Conservation (phyloP, 805 yeast species). For the Saturnispora zaruensis region DNA sequence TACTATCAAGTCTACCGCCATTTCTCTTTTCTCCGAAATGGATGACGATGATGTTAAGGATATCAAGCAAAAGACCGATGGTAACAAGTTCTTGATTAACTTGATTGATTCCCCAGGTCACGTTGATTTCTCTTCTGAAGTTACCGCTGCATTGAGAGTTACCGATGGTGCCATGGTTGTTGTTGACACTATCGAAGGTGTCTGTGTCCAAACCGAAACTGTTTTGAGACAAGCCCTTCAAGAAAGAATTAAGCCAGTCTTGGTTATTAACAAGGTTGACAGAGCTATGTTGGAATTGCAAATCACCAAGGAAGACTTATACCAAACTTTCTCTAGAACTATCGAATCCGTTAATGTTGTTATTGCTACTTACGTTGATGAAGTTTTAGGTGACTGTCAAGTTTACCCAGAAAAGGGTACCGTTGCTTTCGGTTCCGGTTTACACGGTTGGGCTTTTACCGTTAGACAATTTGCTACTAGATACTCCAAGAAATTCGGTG, state of each 20-base stretch:
- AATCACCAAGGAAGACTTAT: slow-evolving; percentile 97
- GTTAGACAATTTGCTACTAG: slow-evolving; percentile 97
- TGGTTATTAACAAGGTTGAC: slow-evolving; percentile 97
- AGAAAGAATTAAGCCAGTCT: slow-evolving; percentile 99
- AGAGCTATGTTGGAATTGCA: slow-evolving; percentile 98
- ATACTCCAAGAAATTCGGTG: slow-evolving; percentile 99
- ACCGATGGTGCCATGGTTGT: slow-evolving; percentile 99
- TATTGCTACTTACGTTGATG: slow-evolving; percentile 90
- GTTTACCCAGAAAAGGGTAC: slow-evolving; percentile 99
- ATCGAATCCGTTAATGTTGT: slow-evolving; percentile 99
- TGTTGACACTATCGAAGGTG: slow-evolving; percentile 99
- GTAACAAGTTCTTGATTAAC: slow-evolving; percentile 93
- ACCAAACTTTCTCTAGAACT: slow-evolving; percentile 97
- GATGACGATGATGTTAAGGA: slow-evolving; percentile 76
- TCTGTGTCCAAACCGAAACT: slow-evolving; percentile 99
- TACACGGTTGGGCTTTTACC: slow-evolving; percentile 99
- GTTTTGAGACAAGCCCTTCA: slow-evolving; percentile 98
- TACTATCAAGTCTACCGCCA: slow-evolving; percentile 98
- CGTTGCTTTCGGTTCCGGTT: slow-evolving; percentile 99
- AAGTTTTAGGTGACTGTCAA: slow-evolving; percentile 88
- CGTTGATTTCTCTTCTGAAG: slow-evolving; percentile 99
- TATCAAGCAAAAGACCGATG: slow-evolving; percentile 86
- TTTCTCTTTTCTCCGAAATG: slow-evolving; percentile 88
- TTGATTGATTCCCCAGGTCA: slow-evolving; percentile 99
- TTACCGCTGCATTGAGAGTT: slow-evolving; percentile 99